phyloP scores from a whole-genome alignment of 192 early-diverging fungal genomes.

The Phycomyces nitens region DNA sequence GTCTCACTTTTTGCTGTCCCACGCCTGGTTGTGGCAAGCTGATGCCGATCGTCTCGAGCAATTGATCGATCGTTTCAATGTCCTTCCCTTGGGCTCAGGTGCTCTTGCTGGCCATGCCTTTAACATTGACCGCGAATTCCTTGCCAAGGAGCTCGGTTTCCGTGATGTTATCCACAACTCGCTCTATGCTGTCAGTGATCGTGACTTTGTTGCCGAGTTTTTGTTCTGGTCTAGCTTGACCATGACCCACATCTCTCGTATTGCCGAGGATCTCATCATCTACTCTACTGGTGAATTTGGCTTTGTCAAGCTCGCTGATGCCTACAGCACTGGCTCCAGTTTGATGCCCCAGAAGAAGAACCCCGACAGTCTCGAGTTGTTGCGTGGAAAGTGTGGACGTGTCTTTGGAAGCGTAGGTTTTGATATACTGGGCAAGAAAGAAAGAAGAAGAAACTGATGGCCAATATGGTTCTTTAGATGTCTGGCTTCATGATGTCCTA shows the following conservation, averaged over 20 bases:
- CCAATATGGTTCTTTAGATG: no score
- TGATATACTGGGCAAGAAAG: no score
- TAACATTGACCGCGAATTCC: conserved; percentile 86
- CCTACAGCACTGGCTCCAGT: conserved; percentile 95
- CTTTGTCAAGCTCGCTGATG: conserved; percentile 92
- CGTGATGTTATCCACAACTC: conserved; percentile 82
- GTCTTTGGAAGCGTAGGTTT: conserved; percentile 82
- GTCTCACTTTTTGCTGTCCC: conserved; percentile 86
- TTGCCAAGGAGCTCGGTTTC: conserved; percentile 90
- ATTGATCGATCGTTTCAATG: conserved; percentile 76
- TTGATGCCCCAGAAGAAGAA: conserved; percentile 99
- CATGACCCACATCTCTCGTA: conserved; percentile 88
- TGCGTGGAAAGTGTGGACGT: conserved; percentile 95
- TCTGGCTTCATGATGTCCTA: conserved; percentile 97
- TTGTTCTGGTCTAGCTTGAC: conserved; percentile 89
- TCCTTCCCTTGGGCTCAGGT: conserved; percentile 87
- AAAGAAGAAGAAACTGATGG: no score
- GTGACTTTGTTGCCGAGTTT: conserved; percentile 98
- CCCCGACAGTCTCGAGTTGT: conserved; percentile 91
- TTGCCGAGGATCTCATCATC: conserved; percentile 95
- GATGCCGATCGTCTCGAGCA: conserved; percentile 84
- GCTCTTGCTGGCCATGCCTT: conserved; percentile 98
- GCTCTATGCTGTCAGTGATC: conserved; percentile 87
- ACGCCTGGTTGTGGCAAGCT: conserved; percentile 88
- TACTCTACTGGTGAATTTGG: conserved; percentile 93